Evolutionary conservation across 2,329 filamentous ascomycete genomes (phyloP), one percentile per base, ranked within the genome.

Genomic region (Epichloe sp.): DNA sequence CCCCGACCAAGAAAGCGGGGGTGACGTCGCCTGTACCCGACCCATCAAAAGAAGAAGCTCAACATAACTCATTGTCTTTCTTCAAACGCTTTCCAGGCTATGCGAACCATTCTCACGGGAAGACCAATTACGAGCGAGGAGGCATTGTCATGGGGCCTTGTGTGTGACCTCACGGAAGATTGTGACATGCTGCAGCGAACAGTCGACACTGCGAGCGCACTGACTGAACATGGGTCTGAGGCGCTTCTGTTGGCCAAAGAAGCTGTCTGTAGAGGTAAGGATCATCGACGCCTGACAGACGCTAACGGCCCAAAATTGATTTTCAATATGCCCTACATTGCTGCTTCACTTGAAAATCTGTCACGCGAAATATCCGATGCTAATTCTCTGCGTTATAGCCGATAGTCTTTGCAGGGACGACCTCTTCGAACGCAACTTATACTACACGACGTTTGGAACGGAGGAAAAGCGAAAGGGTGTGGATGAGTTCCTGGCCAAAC

Each of bases 401-500:
- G 60, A 64, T 51, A 56, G 55, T 42, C 49, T 59, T 35, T 58
- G 58, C 36, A 55, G 59, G 23, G 61, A 65, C 49, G 63, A 67
- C 50, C 57, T 62, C 37, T 61, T 66, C 42, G 65, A 68, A 55
- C 58, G 65, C 47, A 58, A 59, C 48, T 54, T 68, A 34, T 68
- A 69, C 53, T 66, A 66, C 50, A 59, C 60, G 47, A 63, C 66
- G 36, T 67, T 69, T 57, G 60, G 60, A 3, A 64, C 58, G n/a
- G 50, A 55, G 26, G 60, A 64, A 46, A 65, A 64, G 54, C 54
- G 55, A 23, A 57, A 57, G 47, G 62, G 62, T 26, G 59, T 63
- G 38, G 55, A 56, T 35, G 59, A 59, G 21, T 64, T 65, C 48
- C 58, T 65, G 31, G 57, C 60, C 38, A 62, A 62, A 52, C 49